A percentile compares a stretch with the other conserved stretches of the same genome.
Evolutionary conservation across 2,329 filamentous ascomycete genomes (phyloP).

Genomic region (Epicoccum sorghinum): DNA sequence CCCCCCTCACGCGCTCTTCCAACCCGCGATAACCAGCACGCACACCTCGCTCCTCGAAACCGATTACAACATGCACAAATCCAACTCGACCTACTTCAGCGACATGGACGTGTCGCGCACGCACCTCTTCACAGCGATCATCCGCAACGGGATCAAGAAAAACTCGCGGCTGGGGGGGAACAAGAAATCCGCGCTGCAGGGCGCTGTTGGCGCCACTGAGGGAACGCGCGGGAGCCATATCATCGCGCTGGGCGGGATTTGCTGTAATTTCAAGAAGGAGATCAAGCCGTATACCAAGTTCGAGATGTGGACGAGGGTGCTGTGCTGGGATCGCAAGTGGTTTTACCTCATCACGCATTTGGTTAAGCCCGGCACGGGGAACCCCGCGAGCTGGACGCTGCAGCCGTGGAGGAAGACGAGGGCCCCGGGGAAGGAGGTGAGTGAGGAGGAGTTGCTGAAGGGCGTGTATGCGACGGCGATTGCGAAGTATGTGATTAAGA

Average conservation of each 20-base stretch:
- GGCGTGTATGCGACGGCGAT: slow-evolving; percentile 58
- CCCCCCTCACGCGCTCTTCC: slow-evolving; percentile 70
- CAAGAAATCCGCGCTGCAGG: slow-evolving; percentile 24
- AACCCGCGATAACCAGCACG: slow-evolving; percentile 69
- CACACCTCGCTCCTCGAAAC: slow-evolving; percentile 76
- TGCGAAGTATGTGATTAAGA: slow-evolving; percentile 59
- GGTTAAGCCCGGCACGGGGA: slow-evolving; percentile 52
- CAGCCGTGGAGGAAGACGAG: slow-evolving; percentile 51
- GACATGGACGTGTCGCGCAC: slow-evolving; percentile 85
- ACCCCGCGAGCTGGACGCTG: slow-evolving; percentile 50
- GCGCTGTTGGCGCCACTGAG: slow-evolving; percentile 23
- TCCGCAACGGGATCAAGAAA: slow-evolving; percentile 53
- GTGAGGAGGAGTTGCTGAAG: slow-evolving; percentile 46
- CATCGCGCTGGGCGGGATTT: slow-evolving; percentile 56
- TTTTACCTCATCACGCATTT: slow-evolving; percentile 57
- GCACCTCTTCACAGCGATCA: slow-evolving; percentile 70
- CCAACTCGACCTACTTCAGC: slow-evolving; percentile 83
- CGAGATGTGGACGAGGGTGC: slow-evolving; percentile 56
- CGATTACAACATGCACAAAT: slow-evolving; percentile 86
- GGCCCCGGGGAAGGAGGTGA: slow-evolving; percentile 22
- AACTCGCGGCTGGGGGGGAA: slow-evolving; percentile 30
- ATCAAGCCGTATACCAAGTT: slow-evolving; percentile 53
- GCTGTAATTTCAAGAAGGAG: slow-evolving; percentile 56
- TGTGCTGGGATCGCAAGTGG: slow-evolving; percentile 59
- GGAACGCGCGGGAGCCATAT: slow-evolving; percentile 35